phyloP scores from a whole-genome alignment of 768 basidiomycete species.

The Mycena chlorophos region DNA sequence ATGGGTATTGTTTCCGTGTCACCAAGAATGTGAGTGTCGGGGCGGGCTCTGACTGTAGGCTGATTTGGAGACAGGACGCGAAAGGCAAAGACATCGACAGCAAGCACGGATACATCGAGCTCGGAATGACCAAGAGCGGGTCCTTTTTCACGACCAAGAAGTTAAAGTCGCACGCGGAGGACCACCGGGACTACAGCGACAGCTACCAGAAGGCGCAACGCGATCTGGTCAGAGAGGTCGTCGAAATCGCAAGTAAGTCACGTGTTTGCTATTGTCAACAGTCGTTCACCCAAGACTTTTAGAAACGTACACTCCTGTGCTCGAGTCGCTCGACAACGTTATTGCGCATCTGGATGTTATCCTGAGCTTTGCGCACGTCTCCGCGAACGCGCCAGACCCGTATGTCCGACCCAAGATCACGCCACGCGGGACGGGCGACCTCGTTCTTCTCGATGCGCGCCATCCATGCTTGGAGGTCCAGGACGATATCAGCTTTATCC shows the following conservation, averaged over 20 bases:
- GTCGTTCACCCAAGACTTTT: slow-evolving; percentile 3
- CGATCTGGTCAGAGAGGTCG: slow-evolving; percentile 86
- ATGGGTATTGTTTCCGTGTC: slow-evolving; percentile 90
- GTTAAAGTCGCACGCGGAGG: slow-evolving; percentile 70
- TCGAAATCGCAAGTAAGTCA: slow-evolving; percentile 81
- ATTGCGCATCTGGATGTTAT: slow-evolving; percentile 92
- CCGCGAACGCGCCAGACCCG: slow-evolving; percentile 79
- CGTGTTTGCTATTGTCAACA: background rate
- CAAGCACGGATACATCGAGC: slow-evolving; percentile 74
- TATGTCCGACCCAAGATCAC: slow-evolving; percentile 85
- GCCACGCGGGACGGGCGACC: slow-evolving; percentile 78
- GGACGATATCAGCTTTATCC: slow-evolving; percentile 92
- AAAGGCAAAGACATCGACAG: slow-evolving; percentile 72
- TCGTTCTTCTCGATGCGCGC: slow-evolving; percentile 81
- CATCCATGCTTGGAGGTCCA: slow-evolving; percentile 98
- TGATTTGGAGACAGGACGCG: slow-evolving; percentile 40
- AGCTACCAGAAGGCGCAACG: slow-evolving; percentile 77
- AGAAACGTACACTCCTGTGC: slow-evolving; percentile 90
- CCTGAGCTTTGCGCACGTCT: slow-evolving; percentile 89
- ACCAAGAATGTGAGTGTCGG: slow-evolving; percentile 78
- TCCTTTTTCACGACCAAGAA: slow-evolving; percentile 82
- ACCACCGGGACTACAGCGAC: slow-evolving; percentile 66
- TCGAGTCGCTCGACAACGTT: slow-evolving; percentile 80
- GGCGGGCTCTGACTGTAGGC: background rate
- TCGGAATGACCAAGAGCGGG: slow-evolving; percentile 83